Base-by-base conservation (phyloP, 176 grass and related monocot genomes). In the Eragrostis curvula region DNA sequence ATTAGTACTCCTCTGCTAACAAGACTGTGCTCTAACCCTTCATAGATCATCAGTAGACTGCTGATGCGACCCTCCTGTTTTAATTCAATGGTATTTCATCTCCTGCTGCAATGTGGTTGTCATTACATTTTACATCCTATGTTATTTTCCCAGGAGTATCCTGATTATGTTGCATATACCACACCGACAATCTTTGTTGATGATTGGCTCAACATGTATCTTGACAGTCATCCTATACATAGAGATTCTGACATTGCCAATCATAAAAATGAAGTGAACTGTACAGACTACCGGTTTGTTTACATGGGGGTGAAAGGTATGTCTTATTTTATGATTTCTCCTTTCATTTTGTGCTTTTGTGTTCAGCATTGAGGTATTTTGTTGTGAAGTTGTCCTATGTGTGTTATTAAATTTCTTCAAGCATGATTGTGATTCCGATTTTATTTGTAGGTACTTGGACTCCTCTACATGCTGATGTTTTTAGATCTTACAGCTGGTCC, bases 201-300 rank as follows among this genome's bases (percentile, higher is more conserved):
- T 88, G 96, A 98, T 77, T 98, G 96, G 90, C 91, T 98, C 82
- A 98, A 98, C 78, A 77, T 93, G 71, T 95, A 98, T 88, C 92
- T 98, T 79, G 90, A 98, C 73, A 98, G 78, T 81, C 96, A 98
- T 84, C 80, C 65, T 40, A 82, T 98, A 61, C 95, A 98, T 93
- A 86, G 90, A 86, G 92, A 98, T 89, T 79, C 88, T 76, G 95
- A 98, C 84, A 93, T 95, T 47, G 47, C 80, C 82, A 88, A 55
- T 62, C 81, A 95, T 87, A 88, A 91, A 93, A 98, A 98, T 81
- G 95, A 98, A 91, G 69, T 89, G 60, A 95, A 95, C 73, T 98
- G 90, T 95, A 66, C 92, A n/a, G 90, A 98, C 63, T 98, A 98
- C 72, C 84, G 92, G n/a, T 98, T 98, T 87, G 92, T 95, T 89